Conservation (phyloP, 2,329 filamentous ascomycete species). For the Leptographium wingfieldii region DNA sequence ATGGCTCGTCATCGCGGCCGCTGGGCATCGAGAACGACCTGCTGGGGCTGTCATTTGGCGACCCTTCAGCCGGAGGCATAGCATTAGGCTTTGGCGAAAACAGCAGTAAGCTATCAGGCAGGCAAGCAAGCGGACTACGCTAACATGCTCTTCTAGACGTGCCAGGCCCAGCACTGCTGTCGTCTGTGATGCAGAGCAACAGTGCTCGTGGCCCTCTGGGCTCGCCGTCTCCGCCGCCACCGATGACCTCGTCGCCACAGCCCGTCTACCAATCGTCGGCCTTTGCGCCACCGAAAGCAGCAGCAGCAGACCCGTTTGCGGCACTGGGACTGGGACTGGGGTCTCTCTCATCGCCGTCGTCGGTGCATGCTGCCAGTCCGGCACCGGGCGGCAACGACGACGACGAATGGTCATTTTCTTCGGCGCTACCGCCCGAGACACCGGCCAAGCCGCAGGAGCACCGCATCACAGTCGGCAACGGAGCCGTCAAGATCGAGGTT, state of each 20-base stretch:
- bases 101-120: slow-evolving; percentile 32
- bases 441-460: slow-evolving; percentile 42
- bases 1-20: slow-evolving; percentile 31
- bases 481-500: slow-evolving; percentile 60
- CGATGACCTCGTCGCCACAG: slow-evolving; percentile 31
- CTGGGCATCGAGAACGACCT: slow-evolving; percentile 79
- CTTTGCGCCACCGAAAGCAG: slow-evolving; percentile 28
- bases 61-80: slow-evolving; percentile 53
- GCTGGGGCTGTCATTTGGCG: slow-evolving; percentile 72
- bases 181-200: slow-evolving; percentile 49
- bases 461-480: slow-evolving; percentile 55
- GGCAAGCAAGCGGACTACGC: too few species aligned
- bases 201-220: slow-evolving; percentile 35
- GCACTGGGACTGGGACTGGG: slow-evolving; percentile 30
- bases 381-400: slow-evolving; percentile 43
- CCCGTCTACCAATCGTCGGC: slow-evolving; percentile 33
- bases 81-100: slow-evolving; percentile 67
- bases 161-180: slow-evolving; percentile 51
- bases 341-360: slow-evolving; percentile 19
- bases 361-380: slow-evolving; percentile 21
- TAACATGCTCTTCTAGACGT: slow-evolving; percentile 31
- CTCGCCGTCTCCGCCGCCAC: slow-evolving; percentile 9
- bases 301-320: slow-evolving; percentile 37
- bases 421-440: slow-evolving; percentile 56
- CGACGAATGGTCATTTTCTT: slow-evolving; percentile 91